Evolutionary conservation across 2,329 filamentous ascomycete species (phyloP).

Genomic region (Hypoxylon sp.): DNA sequence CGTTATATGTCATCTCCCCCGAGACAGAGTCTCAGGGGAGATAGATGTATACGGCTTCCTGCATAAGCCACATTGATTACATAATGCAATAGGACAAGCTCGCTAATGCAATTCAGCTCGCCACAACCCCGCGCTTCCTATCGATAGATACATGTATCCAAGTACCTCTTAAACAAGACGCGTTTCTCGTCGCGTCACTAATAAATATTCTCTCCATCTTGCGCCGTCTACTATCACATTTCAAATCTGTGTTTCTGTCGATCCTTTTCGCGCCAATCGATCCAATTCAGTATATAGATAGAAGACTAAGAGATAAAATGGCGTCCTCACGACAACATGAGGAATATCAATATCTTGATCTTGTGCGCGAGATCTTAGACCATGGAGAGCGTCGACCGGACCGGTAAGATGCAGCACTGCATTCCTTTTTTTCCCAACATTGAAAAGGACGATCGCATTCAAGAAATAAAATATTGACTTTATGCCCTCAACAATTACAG

Average conservation of each 20-base stretch:
- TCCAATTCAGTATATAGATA: neutral
- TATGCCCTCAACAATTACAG: constrained; percentile 59
- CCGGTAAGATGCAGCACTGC: constrained; percentile 64
- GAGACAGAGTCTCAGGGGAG: constrained; percentile 7
- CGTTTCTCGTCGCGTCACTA: constrained; percentile 39
- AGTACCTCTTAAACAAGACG: constrained; percentile 39
- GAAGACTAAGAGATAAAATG: constrained; percentile 21
- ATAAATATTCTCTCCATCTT: constrained; percentile 28
- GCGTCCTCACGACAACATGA: constrained; percentile 70
- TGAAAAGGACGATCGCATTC: constrained; percentile 11
- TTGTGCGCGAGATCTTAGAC: constrained; percentile 87
- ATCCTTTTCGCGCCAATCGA: neutral
- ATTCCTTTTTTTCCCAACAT: neutral
- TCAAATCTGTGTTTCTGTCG: neutral
- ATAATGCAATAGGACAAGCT: neutral
- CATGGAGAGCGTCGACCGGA: constrained; percentile 91
- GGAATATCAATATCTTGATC: constrained; percentile 92
- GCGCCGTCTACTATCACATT: neutral
- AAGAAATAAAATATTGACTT: constrained; percentile 15
- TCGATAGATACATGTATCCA: constrained; percentile 13
- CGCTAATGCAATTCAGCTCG: constrained; percentile 1
- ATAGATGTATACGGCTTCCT: neutral
- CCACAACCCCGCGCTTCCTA: constrained; percentile 18
- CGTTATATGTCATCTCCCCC: neutral
- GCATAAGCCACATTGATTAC: neutral